Evolutionary conservation across 1,284 basidiomycete species (phyloP), one percentile per base, ranked within the genome.

Genomic region (Ustilago bromivora): DNA sequence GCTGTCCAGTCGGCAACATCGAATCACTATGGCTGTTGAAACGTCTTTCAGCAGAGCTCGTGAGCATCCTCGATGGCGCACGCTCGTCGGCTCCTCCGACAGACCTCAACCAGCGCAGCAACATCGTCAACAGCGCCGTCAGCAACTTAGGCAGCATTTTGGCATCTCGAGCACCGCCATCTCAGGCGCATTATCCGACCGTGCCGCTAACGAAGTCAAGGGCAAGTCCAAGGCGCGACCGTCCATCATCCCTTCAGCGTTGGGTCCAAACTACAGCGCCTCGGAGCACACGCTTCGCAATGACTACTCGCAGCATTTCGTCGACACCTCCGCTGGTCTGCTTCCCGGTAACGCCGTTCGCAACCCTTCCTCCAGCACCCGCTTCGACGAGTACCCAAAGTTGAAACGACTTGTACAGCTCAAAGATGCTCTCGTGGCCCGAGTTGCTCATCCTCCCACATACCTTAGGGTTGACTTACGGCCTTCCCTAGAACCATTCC

Each of bases 201-300:
- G 8, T 19, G 23, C 6, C 15, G 38, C 57, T 40, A 23, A 35
- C 10, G 52, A 62, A 17, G 17, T 40, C 19, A 71, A 66, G 40
- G 63, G 57, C 60, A 71, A 66, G 28, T 40, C 56, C 8, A 71
- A 60, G 10, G 56, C 57, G 8, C 6, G 2, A 38, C 32, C n/a
- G 36, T 63, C 43, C 43, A 46, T 11, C 43, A 9, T 46, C 2
- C 8, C 43, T 46, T 46, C 69, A 7, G 51, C 66, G 0, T 53
- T 76, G 28, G 75, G 75, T 1, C 75, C 75, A 15, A 77, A 77
- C 51, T 70, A 70, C 60, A 81, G 81, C 47, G 91, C 93, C 1
- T 92, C 94, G 77, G 96, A 98, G 85, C 94, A 98, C 85, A 96
- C 94, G 0, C 92, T 99, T 54, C 89, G 95, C 60, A 98, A 97